Evolutionary conservation across 805 yeast species (phyloP).

Genomic region (Priceomyces castillae): DNA sequence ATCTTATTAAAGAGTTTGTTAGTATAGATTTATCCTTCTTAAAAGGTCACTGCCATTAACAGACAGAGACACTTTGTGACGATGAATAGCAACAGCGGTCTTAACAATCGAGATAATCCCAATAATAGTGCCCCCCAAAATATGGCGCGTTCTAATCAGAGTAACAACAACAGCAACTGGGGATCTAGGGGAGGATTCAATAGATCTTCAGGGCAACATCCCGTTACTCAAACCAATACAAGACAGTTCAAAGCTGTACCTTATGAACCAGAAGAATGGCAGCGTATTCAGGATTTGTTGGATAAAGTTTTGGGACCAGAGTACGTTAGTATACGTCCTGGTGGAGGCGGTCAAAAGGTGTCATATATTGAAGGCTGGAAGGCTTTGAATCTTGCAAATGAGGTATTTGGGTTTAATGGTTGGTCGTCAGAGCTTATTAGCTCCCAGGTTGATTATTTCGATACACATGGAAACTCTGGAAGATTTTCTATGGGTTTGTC

Average conservation of each 20-base stretch:
- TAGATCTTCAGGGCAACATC: not conserved
- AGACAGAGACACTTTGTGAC: no score
- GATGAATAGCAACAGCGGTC: not conserved
- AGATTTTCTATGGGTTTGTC: conserved; percentile 65
- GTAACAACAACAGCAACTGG: not conserved
- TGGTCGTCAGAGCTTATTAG: conserved; percentile 73
- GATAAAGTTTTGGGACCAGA: conserved; percentile 65
- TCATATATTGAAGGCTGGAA: conserved; percentile 84
- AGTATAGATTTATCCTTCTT: no score
- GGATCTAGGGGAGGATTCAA: not conserved
- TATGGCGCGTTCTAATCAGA: not conserved
- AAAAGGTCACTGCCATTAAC: no score
- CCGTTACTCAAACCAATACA: not conserved
- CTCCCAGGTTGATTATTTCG: conserved; percentile 68
- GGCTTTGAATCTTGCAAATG: conserved; percentile 75
- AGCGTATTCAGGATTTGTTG: conserved; percentile 31
- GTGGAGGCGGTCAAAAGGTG: conserved; percentile 67
- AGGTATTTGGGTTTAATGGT: conserved; percentile 79
- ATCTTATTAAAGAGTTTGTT: no score
- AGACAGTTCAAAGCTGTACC: conserved; percentile 20
- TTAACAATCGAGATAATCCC: not conserved
- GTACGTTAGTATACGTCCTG: conserved; percentile 70
- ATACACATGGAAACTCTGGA: conserved; percentile 53
- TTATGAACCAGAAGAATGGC: conserved; percentile 32
- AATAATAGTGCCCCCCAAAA: not conserved